These are phyloP conservation scores for Hylodesmum podocarpum DNA, from an alignment of 306 rosid genomes.

Conservation along the genomic window DNA sequence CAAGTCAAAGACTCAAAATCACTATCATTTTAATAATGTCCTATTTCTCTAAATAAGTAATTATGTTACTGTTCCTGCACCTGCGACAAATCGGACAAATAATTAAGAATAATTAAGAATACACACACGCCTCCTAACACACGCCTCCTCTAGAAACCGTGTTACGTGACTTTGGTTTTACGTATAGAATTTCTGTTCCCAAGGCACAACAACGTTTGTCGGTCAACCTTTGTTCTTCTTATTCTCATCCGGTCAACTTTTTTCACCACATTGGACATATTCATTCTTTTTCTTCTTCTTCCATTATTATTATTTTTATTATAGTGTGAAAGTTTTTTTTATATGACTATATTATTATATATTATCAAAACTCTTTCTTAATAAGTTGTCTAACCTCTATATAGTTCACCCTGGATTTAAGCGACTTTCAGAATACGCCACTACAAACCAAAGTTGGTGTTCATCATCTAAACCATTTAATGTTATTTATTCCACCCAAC, in stretches of 20 bases:
- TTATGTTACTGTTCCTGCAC: background rate
- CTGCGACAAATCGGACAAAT: background rate
- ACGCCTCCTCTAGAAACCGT: background rate
- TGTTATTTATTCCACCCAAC: conserved; percentile 9
- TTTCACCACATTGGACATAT: background rate
- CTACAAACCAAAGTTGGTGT: background rate
- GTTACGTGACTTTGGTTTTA: background rate
- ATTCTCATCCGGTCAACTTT: background rate
- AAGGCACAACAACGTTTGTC: background rate
- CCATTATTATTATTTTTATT: background rate
- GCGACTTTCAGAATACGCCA: background rate
- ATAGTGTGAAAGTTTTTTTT: too few species aligned
- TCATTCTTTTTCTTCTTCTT: too few species aligned
- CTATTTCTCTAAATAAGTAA: background rate
- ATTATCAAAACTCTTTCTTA: too few species aligned
- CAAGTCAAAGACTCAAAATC: background rate
- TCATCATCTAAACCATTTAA: background rate
- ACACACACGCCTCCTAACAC: background rate
- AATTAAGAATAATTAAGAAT: background rate
- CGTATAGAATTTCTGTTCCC: background rate
- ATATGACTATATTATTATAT: too few species aligned
- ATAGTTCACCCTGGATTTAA: background rate
- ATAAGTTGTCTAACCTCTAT: too few species aligned
- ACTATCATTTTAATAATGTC: background rate
- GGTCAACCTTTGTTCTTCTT: background rate